These are phyloP conservation scores for Apiospora aurea DNA, from an alignment of 2,329 filamentous ascomycete genomes.

Conservation along the genomic window DNA sequence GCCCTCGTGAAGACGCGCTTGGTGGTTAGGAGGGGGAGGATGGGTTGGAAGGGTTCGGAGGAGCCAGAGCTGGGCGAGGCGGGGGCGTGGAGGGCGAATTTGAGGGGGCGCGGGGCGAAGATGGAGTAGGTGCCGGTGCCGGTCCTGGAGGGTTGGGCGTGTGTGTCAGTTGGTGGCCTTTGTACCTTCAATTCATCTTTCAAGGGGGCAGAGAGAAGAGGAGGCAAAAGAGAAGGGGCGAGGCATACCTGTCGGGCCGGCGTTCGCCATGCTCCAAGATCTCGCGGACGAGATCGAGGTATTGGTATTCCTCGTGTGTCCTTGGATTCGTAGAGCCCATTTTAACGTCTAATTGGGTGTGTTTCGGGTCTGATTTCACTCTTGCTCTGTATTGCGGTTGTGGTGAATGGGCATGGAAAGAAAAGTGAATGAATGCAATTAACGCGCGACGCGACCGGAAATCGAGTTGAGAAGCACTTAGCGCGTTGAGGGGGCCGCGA, in stretches of 20 bases:
- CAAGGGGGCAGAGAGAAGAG: too few relatives aligned
- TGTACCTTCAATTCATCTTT: too few relatives aligned
- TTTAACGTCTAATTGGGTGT: background rate
- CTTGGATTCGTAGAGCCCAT: constrained; percentile 15
- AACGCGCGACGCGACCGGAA: background rate
- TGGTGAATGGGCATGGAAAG: background rate
- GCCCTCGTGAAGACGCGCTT: constrained; percentile 95
- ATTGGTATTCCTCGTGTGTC: constrained; percentile 81
- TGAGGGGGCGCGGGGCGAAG: constrained; percentile 85
- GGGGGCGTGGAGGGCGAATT: constrained; percentile 78
- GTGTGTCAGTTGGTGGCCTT: background rate
- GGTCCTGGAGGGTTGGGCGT: constrained; percentile 62
- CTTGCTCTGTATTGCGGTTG: background rate
- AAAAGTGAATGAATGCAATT: background rate
- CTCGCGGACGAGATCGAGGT: constrained; percentile 85
- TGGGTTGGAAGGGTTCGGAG: constrained; percentile 31
- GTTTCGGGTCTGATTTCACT: background rate
- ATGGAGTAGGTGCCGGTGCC: constrained; percentile 92
- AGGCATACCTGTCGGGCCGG: constrained; percentile 77
- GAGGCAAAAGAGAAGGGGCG: background rate
- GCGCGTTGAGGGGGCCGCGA: constrained; percentile 18
- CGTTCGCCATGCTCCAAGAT: constrained; percentile 87
- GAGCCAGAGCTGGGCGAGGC: constrained; percentile 59
- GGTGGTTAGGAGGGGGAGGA: constrained; percentile 93
- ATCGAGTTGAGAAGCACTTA: background rate